Evolutionary conservation across 1,284 basidiomycete species (phyloP).

Genomic region (Cutaneotrichosporon cyanovorans): DNA sequence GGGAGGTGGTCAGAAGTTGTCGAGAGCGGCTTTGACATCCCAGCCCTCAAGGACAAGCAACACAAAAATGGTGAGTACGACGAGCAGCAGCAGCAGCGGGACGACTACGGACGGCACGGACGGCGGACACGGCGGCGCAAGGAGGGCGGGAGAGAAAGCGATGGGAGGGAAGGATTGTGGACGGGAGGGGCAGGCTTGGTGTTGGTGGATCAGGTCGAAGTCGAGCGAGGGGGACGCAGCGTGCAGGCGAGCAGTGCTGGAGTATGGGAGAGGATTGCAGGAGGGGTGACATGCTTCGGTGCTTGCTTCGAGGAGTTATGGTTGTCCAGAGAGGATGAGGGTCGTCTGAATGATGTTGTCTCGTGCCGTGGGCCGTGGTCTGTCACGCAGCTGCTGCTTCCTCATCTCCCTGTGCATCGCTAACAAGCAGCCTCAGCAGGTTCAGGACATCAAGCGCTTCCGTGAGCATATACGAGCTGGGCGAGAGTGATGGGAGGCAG

Average conservation of each 20-base stretch:
- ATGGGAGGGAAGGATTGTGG: background rate
- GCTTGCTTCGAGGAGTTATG: too few relatives aligned
- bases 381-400: background rate
- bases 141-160: background rate
- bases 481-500: too few relatives aligned
- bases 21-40: constrained; percentile 3
- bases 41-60: constrained; percentile 11
- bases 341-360: background rate
- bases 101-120: background rate
- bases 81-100: background rate
- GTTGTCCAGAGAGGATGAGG: too few relatives aligned
- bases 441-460: constrained; percentile 98
- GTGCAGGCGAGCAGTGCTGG: too few relatives aligned
- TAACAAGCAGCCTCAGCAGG: constrained; percentile 77
- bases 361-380: background rate
- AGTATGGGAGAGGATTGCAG: too few relatives aligned
- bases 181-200: background rate
- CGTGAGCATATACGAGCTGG: constrained; percentile 31
- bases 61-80: constrained; percentile 14
- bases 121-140: background rate
- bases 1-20: background rate
- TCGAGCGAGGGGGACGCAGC: too few relatives aligned
- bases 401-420: background rate
- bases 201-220: too few relatives aligned
- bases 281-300: too few relatives aligned